Evolutionary conservation across 2,329 filamentous ascomycete genomes (phyloP).

Genomic region (Aureobasidium sp.): DNA sequence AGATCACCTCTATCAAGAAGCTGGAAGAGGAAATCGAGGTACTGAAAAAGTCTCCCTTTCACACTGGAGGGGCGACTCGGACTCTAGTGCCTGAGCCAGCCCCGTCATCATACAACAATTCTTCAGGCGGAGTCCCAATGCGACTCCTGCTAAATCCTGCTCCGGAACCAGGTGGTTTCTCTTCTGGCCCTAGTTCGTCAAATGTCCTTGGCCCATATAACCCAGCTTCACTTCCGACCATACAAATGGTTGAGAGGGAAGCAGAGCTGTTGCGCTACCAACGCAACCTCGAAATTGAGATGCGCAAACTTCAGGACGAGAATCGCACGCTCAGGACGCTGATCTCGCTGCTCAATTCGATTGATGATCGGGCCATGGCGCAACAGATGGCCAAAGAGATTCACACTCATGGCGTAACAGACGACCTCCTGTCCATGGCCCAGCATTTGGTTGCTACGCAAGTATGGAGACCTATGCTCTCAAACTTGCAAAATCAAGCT

Average conservation of each 20-base stretch:
- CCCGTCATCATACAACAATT: neutral
- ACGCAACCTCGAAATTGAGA: neutral
- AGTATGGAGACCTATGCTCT: neutral
- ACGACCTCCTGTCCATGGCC: neutral
- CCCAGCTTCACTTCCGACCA: neutral
- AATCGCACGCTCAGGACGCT: neutral
- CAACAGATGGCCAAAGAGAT: neutral
- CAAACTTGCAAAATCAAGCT: neutral
- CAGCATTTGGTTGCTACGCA: neutral
- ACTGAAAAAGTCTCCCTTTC: neutral
- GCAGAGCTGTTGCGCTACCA: neutral
- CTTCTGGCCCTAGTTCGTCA: neutral
- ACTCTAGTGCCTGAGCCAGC: neutral
- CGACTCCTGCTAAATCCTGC: neutral
- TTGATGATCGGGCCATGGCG: neutral
- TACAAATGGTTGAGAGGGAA: neutral
- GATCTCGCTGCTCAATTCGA: neutral
- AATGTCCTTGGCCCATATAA: neutral
- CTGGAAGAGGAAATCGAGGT: neutral
- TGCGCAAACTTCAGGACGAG: neutral
- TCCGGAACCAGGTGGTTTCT: neutral
- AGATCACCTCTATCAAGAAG: neutral
- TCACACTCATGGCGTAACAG: neutral
- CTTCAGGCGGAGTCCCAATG: slow-evolving; percentile 6
- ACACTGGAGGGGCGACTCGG: neutral